phyloP scores from a whole-genome alignment of 371 early-diverging fungal genomes.

The Saksenaea oblongispora region DNA sequence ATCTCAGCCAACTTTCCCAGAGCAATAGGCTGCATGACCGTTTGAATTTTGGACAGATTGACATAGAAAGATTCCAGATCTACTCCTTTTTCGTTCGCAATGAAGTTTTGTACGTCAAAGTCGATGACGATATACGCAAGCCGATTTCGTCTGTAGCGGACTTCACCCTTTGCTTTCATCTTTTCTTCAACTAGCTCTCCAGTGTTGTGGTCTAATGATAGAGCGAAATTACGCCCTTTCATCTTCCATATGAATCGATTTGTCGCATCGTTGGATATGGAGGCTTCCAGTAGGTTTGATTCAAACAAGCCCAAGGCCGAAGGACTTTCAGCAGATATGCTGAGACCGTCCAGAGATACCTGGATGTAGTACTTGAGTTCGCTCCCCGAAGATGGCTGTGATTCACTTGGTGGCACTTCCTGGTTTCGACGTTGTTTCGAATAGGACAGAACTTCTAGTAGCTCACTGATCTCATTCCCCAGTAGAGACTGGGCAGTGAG shows the following conservation, averaged over 20 bases:
- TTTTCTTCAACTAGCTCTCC: slow-evolving; percentile 25
- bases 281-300: slow-evolving; percentile 65
- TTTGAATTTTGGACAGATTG: slow-evolving; percentile 61
- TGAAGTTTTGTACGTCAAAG: slow-evolving; percentile 63
- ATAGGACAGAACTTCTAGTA: slow-evolving; percentile 70
- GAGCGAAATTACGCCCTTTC: slow-evolving; percentile 54
- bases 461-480: slow-evolving; percentile 78
- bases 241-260: slow-evolving; percentile 52
- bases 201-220: slow-evolving; percentile 62
- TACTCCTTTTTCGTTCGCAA: slow-evolving; percentile 14
- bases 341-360: slow-evolving; percentile 62
- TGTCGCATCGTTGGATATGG: slow-evolving; percentile 48
- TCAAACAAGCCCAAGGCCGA: slow-evolving; percentile 66
- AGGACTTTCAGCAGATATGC: slow-evolving; percentile 70
- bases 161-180: slow-evolving; percentile 17
- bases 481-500: slow-evolving; percentile 77
- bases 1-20: slow-evolving; percentile 71
- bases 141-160: slow-evolving; percentile 50
- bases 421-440: slow-evolving; percentile 34
- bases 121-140: slow-evolving; percentile 75
- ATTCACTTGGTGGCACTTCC: not conserved
- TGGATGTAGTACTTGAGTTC: slow-evolving; percentile 59
- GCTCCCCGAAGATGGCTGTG: not conserved
- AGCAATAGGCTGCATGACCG: slow-evolving; percentile 79
- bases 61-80: slow-evolving; percentile 55